phyloP scores from a whole-genome alignment of 768 basidiomycete species.

The Suillus sp. region DNA sequence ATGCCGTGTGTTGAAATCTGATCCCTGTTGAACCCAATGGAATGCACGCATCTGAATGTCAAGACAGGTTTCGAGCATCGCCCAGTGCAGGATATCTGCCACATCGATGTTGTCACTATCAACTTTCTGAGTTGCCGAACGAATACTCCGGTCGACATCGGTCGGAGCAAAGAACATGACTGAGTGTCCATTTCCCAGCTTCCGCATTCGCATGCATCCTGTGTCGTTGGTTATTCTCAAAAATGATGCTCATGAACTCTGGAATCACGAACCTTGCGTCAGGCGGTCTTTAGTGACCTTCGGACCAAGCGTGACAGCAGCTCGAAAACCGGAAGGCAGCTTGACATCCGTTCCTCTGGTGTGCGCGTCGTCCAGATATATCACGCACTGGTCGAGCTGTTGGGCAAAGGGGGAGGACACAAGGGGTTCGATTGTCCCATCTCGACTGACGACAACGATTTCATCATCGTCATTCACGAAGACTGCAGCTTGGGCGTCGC shows the following conservation, averaged over 20 bases:
- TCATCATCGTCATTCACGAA: conserved; percentile 39
- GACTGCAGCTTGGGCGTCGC: conserved; percentile 28
- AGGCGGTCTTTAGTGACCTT: conserved; percentile 41
- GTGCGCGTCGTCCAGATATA: conserved; percentile 44
- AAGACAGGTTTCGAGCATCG: conserved; percentile 45
- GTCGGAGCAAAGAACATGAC: conserved; percentile 49
- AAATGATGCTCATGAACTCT: background rate
- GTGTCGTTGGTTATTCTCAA: background rate
- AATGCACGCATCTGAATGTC: conserved; percentile 43
- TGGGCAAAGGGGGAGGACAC: conserved; percentile 35
- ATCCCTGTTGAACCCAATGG: conserved; percentile 45
- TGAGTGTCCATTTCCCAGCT: conserved; percentile 49
- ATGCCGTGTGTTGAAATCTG: conserved; percentile 22
- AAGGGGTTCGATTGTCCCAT: conserved; percentile 32
- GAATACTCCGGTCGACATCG: conserved; percentile 42
- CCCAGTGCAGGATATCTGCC: conserved; percentile 45
- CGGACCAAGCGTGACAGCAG: conserved; percentile 41
- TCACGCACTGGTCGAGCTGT: conserved; percentile 37
- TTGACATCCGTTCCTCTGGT: conserved; percentile 44
- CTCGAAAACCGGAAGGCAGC: conserved; percentile 35
- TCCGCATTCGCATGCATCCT: conserved; percentile 59
- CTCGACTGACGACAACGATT: conserved; percentile 33
- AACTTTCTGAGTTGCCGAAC: conserved; percentile 23
- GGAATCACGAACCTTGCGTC: conserved; percentile 31
- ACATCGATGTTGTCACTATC: conserved; percentile 12